These are phyloP conservation scores for Aspergillus fumigatiaffinis DNA, from an alignment of 2,329 filamentous ascomycete species.

Conservation along the genomic window DNA sequence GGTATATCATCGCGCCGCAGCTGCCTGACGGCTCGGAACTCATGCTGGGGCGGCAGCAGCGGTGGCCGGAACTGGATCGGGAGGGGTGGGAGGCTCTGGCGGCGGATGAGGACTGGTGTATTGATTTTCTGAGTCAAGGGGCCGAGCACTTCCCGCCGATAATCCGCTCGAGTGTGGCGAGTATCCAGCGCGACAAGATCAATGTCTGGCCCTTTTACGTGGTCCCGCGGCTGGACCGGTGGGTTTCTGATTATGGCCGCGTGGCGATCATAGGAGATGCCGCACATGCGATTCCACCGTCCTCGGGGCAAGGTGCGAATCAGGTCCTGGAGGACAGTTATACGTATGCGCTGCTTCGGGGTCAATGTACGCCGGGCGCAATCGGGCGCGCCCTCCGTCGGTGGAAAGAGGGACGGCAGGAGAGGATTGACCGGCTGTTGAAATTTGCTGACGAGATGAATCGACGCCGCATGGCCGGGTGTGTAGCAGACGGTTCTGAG, in stretches of 20 bases:
- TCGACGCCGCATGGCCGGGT: constrained; percentile 42
- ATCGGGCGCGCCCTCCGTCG: constrained; percentile 29
- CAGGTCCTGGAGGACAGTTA: constrained; percentile 56
- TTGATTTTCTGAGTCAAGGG: constrained; percentile 34
- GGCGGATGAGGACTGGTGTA: constrained; percentile 39
- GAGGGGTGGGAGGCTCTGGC: constrained; percentile 42
- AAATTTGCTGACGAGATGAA: constrained; percentile 49
- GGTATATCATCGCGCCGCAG: constrained; percentile 52
- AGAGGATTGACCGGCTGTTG: constrained; percentile 46
- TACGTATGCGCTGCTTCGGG: constrained; percentile 39
- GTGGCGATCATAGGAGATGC: constrained; percentile 57
- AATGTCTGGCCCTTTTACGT: constrained; percentile 51
- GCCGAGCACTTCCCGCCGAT: constrained; percentile 33
- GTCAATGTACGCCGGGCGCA: constrained; percentile 1
- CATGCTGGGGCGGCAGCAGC: constrained; percentile 46
- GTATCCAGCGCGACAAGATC: constrained; percentile 35
- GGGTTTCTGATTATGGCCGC: constrained; percentile 36
- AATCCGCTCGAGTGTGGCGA: constrained; percentile 35
- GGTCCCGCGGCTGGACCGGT: constrained; percentile 45
- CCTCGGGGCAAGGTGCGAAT: constrained; percentile 57
- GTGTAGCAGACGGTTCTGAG: constrained; percentile 6
- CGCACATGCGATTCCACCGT: constrained; percentile 59
- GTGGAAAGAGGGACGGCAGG: constrained; percentile 51
- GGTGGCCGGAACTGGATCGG: constrained; percentile 35
- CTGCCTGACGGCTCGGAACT: constrained; percentile 47